Percentiles rank a stretch among this genome's conserved stretches.
phyloP scores from a whole-genome alignment of 805 yeast species.

The Ogataea trehaloabstinens region DNA sequence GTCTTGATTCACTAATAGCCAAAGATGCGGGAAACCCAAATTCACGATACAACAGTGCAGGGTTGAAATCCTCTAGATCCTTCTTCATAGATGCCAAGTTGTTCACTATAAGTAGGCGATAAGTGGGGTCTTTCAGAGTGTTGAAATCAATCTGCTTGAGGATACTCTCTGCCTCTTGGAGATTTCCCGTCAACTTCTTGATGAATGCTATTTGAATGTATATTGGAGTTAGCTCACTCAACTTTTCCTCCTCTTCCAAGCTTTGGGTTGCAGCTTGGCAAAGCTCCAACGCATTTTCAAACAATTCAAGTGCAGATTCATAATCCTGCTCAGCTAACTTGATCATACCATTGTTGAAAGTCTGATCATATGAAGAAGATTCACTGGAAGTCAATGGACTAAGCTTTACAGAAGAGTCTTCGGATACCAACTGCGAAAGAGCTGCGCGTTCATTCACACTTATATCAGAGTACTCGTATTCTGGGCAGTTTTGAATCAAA shows the following conservation, averaged over 20 bases:
- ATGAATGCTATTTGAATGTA: constrained; percentile 58
- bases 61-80: constrained; percentile 8
- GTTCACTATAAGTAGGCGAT: constrained; percentile 42
- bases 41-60: constrained; percentile 30
- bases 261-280: constrained; percentile 41
- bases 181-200: constrained; percentile 37
- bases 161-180: constrained; percentile 34
- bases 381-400: constrained; percentile 11
- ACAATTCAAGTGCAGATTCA: constrained; percentile 37
- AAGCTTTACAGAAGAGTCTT: constrained; percentile 3
- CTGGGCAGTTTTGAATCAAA: constrained; percentile 31
- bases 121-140: constrained; percentile 37
- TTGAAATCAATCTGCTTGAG: constrained; percentile 34
- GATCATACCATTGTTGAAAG: constrained; percentile 59
- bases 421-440: constrained; percentile 44
- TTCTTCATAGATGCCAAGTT: constrained; percentile 38
- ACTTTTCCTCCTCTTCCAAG: constrained; percentile 44
- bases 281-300: constrained; percentile 38
- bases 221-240: constrained; percentile 58
- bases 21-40: constrained; percentile 31
- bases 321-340: constrained; percentile 41
- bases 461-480: constrained; percentile 50
- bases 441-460: constrained; percentile 67
- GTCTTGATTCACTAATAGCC: constrained; percentile 26
- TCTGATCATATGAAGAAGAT: constrained; percentile 48